Conservation (phyloP, 2,329 filamentous ascomycete genomes). For the Monosporascus sp. region DNA sequence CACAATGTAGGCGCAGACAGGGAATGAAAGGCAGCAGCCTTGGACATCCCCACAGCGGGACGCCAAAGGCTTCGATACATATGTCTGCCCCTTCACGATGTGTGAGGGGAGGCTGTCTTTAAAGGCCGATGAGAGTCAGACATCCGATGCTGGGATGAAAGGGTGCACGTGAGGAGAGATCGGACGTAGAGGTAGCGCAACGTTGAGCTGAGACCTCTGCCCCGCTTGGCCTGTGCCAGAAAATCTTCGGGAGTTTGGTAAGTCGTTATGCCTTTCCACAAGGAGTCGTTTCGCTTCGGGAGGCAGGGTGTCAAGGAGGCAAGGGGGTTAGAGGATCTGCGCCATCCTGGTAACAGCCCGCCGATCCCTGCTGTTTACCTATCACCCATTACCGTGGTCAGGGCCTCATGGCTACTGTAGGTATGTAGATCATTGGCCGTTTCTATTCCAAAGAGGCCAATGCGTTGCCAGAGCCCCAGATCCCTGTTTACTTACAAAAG, state of each 20-base stretch:
- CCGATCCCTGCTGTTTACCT: constrained; percentile 3
- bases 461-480: background rate
- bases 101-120: background rate
- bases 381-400: constrained; percentile 10
- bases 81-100: background rate
- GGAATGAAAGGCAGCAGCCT: too few species aligned
- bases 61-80: background rate
- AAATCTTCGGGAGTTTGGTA: constrained; percentile 16
- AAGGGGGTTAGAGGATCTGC: constrained; percentile 11
- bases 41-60: too few species aligned
- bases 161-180: background rate
- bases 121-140: background rate
- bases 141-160: background rate
- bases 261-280: constrained; percentile 18
- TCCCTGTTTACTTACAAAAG: background rate
- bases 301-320: constrained; percentile 16
- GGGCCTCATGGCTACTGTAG: background rate
- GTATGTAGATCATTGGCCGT: background rate
- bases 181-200: background rate
- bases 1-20: too few species aligned
- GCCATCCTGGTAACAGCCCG: constrained; percentile 4
- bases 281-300: constrained; percentile 16
- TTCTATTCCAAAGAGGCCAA: background rate
- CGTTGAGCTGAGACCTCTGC: background rate
- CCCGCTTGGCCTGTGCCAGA: constrained; percentile 18